Conservation (phyloP, 192 early-diverging fungal species). For the Chytriomyces sp. region DNA sequence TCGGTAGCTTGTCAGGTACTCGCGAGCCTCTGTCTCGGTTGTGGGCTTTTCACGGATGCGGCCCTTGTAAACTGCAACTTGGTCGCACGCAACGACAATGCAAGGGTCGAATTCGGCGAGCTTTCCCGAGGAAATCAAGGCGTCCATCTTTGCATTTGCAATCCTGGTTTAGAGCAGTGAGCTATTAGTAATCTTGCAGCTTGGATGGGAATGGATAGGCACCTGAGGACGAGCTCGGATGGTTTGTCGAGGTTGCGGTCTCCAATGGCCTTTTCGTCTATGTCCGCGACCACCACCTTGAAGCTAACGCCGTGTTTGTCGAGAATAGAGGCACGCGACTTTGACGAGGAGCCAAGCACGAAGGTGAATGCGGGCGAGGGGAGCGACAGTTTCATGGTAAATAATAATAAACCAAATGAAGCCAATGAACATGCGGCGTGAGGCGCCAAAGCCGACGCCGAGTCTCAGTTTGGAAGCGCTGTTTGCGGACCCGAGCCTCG, state of each 20-base stretch:
- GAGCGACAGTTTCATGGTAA: constrained; percentile 4
- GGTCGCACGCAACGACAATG: constrained; percentile 43
- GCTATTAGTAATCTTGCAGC: no score
- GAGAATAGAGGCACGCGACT: constrained; percentile 46
- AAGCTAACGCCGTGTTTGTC: constrained; percentile 30
- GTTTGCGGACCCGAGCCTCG: constrained; percentile 7
- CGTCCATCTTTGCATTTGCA: constrained; percentile 49
- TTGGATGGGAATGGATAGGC: not conserved
- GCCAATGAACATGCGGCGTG: no score
- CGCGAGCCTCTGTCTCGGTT: constrained; percentile 32
- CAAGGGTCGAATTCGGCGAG: constrained; percentile 8
- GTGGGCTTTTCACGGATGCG: constrained; percentile 54
- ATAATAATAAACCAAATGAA: no score
- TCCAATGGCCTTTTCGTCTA: constrained; percentile 53
- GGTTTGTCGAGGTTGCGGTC: constrained; percentile 17
- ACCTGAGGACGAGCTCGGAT: constrained; percentile 22
- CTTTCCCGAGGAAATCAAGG: constrained; percentile 30
- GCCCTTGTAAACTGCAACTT: constrained; percentile 47
- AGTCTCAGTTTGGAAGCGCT: constrained; percentile 16
- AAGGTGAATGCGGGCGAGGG: constrained; percentile 3
- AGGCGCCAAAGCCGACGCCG: no score
- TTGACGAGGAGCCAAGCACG: constrained; percentile 52
- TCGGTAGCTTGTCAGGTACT: constrained; percentile 42
- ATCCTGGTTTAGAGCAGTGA: constrained; percentile 35
- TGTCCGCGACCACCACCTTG: constrained; percentile 36